Evolutionary conservation across 176 grass and related monocot species (phyloP), one percentile per base, ranked within the genome.

Genomic region (Raddia distichophylla): DNA sequence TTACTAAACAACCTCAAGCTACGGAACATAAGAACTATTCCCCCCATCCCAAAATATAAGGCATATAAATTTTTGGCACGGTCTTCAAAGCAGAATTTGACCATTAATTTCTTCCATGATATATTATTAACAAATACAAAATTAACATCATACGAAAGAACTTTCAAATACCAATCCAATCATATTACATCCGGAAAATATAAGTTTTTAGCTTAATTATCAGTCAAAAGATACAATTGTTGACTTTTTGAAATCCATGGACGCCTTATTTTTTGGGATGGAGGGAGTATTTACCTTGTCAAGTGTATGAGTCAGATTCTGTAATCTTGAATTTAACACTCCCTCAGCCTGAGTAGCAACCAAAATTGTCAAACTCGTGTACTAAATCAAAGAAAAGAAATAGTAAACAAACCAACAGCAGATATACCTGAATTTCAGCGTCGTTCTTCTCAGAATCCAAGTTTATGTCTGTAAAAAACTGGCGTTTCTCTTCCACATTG

Each of bases 251-350:
- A 27, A 27, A 27, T 27, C 27, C 27, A 27, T 27, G 27, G 0
- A 27, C 27, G 27, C 27, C 27, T 27, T 27, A 27, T 27, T 27
- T 27, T 27, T 27, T 27, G 27, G 27, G 27, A 27, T 27, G 27
- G 27, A 75, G 80, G n/a, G 74, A 86, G 44, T 61, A 60, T 34
- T 50, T 83, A 98, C 95, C 92, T 99, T 99, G 82, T 99, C 91
- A 65, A 99, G 96, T 68, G 96, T 99, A 73, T 95, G 90, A 27
- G 87, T 87, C 53, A 99, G 82, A 84, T 95, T 93, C 86, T 99
- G 96, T 82, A 99, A 88, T 84, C 96, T 93, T 71, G 93, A 87
- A 81, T 99, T 99, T 81, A 90, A 88, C 46, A 99, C 93, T 63
- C 96, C 96, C 80, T 99, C 93, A 55, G 96, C 96, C 93, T 99